phyloP scores from a whole-genome alignment of 2,329 filamentous ascomycete genomes.

The Xylariomycetidae sp. region DNA sequence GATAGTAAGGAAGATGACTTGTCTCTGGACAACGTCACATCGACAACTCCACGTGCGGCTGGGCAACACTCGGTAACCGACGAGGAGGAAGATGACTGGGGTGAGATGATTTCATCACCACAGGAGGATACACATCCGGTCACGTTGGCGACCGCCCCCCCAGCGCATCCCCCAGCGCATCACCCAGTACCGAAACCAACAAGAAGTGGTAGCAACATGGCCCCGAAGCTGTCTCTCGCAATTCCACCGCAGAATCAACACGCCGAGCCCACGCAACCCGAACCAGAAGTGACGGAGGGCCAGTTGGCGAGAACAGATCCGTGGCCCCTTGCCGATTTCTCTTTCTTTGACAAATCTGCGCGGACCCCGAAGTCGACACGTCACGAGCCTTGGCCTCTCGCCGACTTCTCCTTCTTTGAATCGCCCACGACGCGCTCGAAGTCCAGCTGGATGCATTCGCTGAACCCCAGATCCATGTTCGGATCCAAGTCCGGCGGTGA shows the following conservation, averaged over 20 bases:
- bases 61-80: constrained; percentile 7
- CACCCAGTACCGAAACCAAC: constrained; percentile 1
- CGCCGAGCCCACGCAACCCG: too few species aligned
- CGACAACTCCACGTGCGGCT: not conserved
- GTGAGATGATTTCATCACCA: constrained; percentile 52
- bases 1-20: constrained; percentile 6
- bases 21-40: not conserved
- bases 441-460: constrained; percentile 1
- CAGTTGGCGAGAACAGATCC: constrained; percentile 7
- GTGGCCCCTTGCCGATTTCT: constrained; percentile 18
- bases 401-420: constrained; percentile 10
- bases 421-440: constrained; percentile 7
- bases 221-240: constrained; percentile 8
- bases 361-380: constrained; percentile 5
- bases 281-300: too few species aligned
- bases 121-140: constrained; percentile 6
- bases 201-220: too few species aligned
- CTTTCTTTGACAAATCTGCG: constrained; percentile 15
- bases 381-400: constrained; percentile 8
- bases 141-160: constrained; percentile 4
- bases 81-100: constrained; percentile 52
- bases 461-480: constrained; percentile 3
- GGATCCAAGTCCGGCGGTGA: constrained; percentile 1
- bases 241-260: too few species aligned
- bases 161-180: not conserved